Evolutionary conservation across 805 yeast species (phyloP).

Genomic region (Wickerhamomyces rabaulensis): DNA sequence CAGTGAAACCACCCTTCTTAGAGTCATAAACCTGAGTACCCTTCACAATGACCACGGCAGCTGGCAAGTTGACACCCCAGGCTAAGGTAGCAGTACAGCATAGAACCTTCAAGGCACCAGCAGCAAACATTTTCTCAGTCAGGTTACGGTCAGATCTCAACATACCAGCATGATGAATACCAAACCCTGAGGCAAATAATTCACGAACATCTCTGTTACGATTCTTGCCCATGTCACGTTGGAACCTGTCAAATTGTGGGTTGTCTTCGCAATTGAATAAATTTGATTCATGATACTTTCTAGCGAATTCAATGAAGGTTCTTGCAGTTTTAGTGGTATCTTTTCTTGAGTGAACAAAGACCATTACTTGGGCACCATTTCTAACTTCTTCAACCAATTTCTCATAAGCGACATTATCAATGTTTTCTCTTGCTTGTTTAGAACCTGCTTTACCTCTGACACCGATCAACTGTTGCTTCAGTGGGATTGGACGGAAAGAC

Average conservation of each 20-base stretch:
- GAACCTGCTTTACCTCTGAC: constrained; percentile 83
- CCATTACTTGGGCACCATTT: constrained; percentile 87
- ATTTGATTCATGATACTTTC: constrained; percentile 48
- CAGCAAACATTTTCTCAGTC: constrained; percentile 80
- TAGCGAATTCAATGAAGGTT: constrained; percentile 64
- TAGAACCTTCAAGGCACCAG: constrained; percentile 82
- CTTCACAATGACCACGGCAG: constrained; percentile 93
- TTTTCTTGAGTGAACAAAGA: constrained; percentile 92
- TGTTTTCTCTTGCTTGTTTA: constrained; percentile 57
- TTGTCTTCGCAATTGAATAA: constrained; percentile 53
- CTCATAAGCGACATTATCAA: constrained; percentile 73
- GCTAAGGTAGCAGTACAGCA: constrained; percentile 98
- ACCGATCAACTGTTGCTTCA: constrained; percentile 83
- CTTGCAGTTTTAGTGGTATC: constrained; percentile 85
- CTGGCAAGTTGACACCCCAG: constrained; percentile 99
- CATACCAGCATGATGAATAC: constrained; percentile 98
- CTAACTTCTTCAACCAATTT: constrained; percentile 63
- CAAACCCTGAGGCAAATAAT: constrained; percentile 76
- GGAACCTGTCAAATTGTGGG: constrained; percentile 37
- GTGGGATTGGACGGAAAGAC: constrained; percentile 89
- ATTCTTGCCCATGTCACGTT: constrained; percentile 64
- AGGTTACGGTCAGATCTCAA: constrained; percentile 82
- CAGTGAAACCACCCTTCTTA: constrained; percentile 90
- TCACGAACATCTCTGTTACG: constrained; percentile 78
- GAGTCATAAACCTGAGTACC: constrained; percentile 97